These are phyloP conservation scores for Rhodotorula sp. DNA, from an alignment of 1,284 basidiomycete species.

Conservation along the genomic window DNA sequence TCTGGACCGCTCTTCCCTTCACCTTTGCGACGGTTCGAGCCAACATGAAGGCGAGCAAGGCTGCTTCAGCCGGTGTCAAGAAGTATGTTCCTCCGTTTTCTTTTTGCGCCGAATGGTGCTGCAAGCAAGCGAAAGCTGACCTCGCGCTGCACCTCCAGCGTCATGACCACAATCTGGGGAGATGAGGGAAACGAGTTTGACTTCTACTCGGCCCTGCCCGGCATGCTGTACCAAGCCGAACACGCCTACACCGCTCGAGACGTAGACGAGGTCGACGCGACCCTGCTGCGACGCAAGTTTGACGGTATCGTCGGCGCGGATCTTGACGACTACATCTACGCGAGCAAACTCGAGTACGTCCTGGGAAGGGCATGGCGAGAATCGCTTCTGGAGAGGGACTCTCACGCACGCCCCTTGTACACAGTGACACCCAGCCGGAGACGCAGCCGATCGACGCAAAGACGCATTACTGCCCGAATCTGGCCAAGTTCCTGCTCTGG, in stretches of 20 bases:
- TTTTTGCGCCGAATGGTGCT: neutral
- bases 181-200: conserved; percentile 51
- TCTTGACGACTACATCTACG: conserved; percentile 50
- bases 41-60: conserved; percentile 48
- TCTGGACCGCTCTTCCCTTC: conserved; percentile 51
- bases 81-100: conserved; percentile 10
- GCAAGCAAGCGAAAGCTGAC: too few species aligned
- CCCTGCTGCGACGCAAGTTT: conserved; percentile 42
- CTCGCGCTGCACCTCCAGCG: conserved; percentile 18
- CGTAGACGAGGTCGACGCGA: conserved; percentile 44
- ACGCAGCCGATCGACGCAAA: conserved; percentile 39
- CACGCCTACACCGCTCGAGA: conserved; percentile 43
- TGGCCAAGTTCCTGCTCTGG: conserved; percentile 51
- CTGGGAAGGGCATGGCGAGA: too few species aligned
- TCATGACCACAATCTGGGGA: conserved; percentile 51
- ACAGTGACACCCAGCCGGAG: conserved; percentile 44
- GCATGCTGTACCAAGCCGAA: conserved; percentile 47
- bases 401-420: neutral
- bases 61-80: conserved; percentile 43
- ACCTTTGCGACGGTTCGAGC: conserved; percentile 50
- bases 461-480: conserved; percentile 47
- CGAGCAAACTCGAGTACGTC: conserved; percentile 47
- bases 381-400: too few species aligned
- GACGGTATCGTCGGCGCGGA: conserved; percentile 47
- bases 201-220: conserved; percentile 43